Percentiles rank a stretch among this genome's conserved stretches.
These are phyloP conservation scores for Atalantia buxifolia DNA, from an alignment of 345 rosid genomes.

Conservation along the genomic window DNA sequence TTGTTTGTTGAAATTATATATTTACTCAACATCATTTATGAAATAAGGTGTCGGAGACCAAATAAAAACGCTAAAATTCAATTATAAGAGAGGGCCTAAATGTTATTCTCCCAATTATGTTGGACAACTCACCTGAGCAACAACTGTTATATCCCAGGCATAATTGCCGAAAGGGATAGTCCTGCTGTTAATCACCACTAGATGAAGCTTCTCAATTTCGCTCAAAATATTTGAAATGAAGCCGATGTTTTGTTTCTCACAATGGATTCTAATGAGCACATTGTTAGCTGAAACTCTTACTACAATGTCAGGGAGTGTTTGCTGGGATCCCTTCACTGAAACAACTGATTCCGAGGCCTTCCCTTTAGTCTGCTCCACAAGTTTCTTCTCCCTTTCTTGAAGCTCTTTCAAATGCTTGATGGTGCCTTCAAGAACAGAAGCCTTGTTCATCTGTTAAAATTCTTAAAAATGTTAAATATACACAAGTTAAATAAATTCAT, in stretches of 20 bases:
- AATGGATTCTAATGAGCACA: constrained; percentile 24
- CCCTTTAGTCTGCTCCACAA: constrained; percentile 12
- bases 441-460: constrained; percentile 21
- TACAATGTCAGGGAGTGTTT: constrained; percentile 18
- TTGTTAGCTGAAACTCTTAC: constrained; percentile 18
- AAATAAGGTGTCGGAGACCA: no score
- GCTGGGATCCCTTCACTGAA: no score
- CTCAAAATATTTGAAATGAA: constrained; percentile 5
- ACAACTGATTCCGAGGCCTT: background rate
- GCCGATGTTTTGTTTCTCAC: constrained; percentile 17
- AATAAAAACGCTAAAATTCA: no score
- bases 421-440: constrained; percentile 28
- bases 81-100: no score
- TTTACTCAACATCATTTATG: no score
- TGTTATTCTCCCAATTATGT: no score
- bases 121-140: constrained; percentile 20
- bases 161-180: constrained; percentile 27
- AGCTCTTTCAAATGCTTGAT: constrained; percentile 24
- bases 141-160: constrained; percentile 18
- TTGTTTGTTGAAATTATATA: no score
- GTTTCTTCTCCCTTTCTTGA: constrained; percentile 20
- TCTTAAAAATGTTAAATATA: no score
- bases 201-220: constrained; percentile 22
- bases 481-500: no score
- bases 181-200: constrained; percentile 15